Base-by-base conservation (phyloP, 1,284 basidiomycete species). In the Ceratobasidium sp. region DNA sequence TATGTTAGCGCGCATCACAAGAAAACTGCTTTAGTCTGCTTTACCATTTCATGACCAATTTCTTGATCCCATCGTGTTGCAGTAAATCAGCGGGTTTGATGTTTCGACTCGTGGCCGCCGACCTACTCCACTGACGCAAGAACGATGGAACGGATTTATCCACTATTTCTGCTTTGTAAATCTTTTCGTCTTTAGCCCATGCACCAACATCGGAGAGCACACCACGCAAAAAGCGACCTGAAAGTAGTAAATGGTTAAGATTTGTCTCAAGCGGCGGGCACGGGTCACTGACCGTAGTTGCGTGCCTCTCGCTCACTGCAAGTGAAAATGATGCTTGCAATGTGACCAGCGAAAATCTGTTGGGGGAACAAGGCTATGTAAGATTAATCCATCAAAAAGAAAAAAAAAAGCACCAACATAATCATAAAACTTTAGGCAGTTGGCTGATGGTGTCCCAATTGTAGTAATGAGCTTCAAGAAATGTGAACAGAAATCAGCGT, bases 291-390 rank as follows among this genome's bases (percentile, higher is more conserved):
- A 93, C 95, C 96, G 79, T 96, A 96, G 81, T 98, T 99, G 72
- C 92, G 89, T 7, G 96, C 96, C 82, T 99, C 97, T 77, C 94
- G 95, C 83, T 98, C 97, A 66, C 95, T 98, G 78, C 94, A 96
- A 0, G 93, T 92, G 80, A 96, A 98, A 30, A 98, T 85, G 11
- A 96, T 87, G 8, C 91, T 89, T 55, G 93, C 91, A 55, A 96
- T 86, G 76, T 94, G 90, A 74, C 95, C 92, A 41, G 91, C 89
- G 67, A 98, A 89, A 32, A 97, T 84, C 89, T 95, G 77, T 38
- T 44, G 78, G 18, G 28, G 55, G 32, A 57, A 30, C 47, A 38
- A 38, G 35, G 26, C 73, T 79, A 35, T 78, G 72, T 21, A n/a
- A 41, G 26, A 23, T 44, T 2, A 32, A 54, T 38, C 73, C 74